phyloP scores from a whole-genome alignment of 148 eudicot species.

The Silene latifolia region DNA sequence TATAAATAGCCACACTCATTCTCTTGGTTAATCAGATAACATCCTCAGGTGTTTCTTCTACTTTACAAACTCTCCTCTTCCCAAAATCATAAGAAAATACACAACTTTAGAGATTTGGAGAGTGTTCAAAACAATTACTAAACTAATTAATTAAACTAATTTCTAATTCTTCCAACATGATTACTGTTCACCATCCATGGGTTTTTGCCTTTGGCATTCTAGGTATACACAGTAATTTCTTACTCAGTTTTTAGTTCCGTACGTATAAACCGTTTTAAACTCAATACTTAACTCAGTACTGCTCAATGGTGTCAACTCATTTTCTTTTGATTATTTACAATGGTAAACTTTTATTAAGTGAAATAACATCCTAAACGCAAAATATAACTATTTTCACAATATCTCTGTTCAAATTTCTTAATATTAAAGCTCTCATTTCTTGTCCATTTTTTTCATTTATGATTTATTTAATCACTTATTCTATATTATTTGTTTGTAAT shows the following conservation, averaged over 20 bases:
- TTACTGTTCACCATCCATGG: constrained; percentile 36
- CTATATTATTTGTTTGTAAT: too few species aligned
- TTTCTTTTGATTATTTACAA: too few species aligned
- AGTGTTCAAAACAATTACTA: background rate
- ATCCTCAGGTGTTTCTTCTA: constrained; percentile 16
- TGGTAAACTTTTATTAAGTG: too few species aligned
- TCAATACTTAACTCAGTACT: background rate
- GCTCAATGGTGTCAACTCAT: too few species aligned
- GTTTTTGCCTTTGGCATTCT: constrained; percentile 70
- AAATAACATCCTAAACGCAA: too few species aligned
- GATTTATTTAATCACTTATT: background rate
- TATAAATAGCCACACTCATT: constrained; percentile 21
- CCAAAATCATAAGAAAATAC: background rate
- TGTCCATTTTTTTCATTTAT: too few species aligned
- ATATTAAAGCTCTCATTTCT: too few species aligned
- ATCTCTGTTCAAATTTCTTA: too few species aligned
- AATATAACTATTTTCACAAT: too few species aligned
- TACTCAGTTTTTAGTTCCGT: background rate
- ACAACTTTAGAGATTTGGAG: background rate
- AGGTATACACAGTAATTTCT: constrained; percentile 32
- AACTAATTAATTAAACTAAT: background rate
- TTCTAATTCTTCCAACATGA: background rate
- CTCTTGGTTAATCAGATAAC: background rate
- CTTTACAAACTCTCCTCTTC: background rate
- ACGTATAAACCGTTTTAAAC: too few species aligned